Conservation (phyloP, 2,329 filamentous ascomycete genomes). For the Thelonectria olida region DNA sequence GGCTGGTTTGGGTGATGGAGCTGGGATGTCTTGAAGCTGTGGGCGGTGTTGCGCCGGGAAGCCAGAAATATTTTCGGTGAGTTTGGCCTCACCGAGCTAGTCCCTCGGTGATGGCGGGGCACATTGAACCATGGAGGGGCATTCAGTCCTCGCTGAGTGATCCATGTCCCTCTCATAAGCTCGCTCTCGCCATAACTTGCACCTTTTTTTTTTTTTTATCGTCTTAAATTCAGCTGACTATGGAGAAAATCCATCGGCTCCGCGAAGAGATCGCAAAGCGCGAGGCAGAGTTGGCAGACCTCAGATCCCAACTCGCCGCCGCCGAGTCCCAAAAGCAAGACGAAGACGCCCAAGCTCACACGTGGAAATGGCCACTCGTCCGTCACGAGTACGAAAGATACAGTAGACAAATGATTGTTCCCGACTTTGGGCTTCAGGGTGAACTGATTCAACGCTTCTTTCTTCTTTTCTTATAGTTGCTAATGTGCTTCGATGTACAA, state of each 20-base stretch:
- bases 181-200: not conserved
- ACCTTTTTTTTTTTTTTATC: not conserved
- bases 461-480: not conserved
- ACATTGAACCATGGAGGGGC: constrained; percentile 38
- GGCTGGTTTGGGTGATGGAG: not conserved
- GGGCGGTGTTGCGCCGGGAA: not conserved
- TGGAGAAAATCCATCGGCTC: constrained; percentile 54
- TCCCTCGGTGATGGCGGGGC: constrained; percentile 27
- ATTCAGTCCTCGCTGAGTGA: not conserved
- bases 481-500: constrained; percentile 42
- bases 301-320: constrained; percentile 56
- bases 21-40: not conserved
- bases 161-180: not conserved
- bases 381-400: constrained; percentile 85
- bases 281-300: constrained; percentile 57
- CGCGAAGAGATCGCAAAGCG: constrained; percentile 56
- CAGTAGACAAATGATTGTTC: constrained; percentile 89
- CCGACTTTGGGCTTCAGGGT: constrained; percentile 81
- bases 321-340: constrained; percentile 45
- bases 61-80: constrained; percentile 41
- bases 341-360: constrained; percentile 11
- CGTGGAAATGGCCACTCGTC: constrained; percentile 73
- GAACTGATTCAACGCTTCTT: constrained; percentile 18
- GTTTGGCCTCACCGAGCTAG: constrained; percentile 27
- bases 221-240: constrained; percentile 26